phyloP scores from a whole-genome alignment of 306 rosid genomes.

The Malus fusca region DNA sequence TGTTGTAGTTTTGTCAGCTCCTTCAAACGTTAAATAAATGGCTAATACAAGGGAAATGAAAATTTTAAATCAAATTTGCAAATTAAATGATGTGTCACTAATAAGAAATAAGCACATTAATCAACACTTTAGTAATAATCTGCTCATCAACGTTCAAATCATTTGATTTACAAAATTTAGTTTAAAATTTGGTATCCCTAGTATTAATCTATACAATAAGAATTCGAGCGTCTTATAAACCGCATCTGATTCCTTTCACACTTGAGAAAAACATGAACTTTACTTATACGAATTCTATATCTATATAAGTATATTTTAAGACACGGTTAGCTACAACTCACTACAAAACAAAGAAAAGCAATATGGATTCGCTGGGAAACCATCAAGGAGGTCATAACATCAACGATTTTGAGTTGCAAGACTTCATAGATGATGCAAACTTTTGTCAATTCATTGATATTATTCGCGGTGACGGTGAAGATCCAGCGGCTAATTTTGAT shows the following conservation, averaged over 20 bases:
- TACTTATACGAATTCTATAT: background rate
- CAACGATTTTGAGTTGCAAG: conserved; percentile 49
- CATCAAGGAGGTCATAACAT: conserved; percentile 8
- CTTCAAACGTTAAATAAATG: background rate
- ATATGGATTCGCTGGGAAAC: conserved; percentile 31
- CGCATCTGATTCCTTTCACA: conserved; percentile 20
- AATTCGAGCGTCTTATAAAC: background rate
- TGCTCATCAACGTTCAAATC: no score
- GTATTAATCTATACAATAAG: background rate
- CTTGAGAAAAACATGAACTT: conserved; percentile 1
- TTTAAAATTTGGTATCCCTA: no score
- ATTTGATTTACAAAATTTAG: no score
- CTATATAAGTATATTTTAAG: background rate
- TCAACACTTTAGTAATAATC: no score
- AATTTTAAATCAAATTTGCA: no score
- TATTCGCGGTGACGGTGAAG: conserved; percentile 54
- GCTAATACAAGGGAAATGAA: no score
- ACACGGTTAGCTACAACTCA: background rate
- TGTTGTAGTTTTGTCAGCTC: background rate
- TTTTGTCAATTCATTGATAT: conserved; percentile 62
- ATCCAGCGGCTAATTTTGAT: conserved; percentile 29
- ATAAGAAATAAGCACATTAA: no score
- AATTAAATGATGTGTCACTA: no score
- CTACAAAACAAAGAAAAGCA: background rate
- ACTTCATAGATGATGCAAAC: conserved; percentile 47